Conservation (phyloP, 331 rosid genomes). For the Cydonia oblonga region DNA sequence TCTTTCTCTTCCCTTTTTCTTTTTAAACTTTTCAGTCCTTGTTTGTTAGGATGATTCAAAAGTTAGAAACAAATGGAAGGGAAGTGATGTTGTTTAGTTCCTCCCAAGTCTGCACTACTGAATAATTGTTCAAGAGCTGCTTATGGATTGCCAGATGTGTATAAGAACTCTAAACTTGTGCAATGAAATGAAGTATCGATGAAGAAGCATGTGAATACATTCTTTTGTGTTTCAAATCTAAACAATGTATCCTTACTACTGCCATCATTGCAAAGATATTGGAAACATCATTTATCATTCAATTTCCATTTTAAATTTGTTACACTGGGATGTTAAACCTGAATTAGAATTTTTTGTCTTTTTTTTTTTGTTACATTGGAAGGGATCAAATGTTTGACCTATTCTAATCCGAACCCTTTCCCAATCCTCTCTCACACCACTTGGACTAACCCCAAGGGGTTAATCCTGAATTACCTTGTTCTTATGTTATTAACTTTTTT, state of each 20-base stretch:
- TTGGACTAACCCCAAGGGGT: background rate
- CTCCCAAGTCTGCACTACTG: background rate
- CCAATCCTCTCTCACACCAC: background rate
- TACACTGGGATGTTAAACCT: background rate
- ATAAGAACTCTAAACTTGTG: background rate
- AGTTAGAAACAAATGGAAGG: too few species aligned
- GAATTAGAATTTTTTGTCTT: background rate
- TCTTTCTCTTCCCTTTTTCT: background rate
- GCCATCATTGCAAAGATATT: background rate
- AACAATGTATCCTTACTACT: background rate
- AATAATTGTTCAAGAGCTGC: background rate
- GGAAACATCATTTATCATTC: background rate
- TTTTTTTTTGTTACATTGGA: background rate
- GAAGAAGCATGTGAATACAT: background rate
- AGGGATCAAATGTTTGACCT: background rate
- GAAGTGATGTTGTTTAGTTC: background rate
- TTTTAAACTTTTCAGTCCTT: background rate
- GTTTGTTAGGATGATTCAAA: too few species aligned
- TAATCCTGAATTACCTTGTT: background rate
- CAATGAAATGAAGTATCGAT: background rate
- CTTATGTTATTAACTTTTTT: slow-evolving; percentile 19
- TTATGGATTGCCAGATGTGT: background rate
- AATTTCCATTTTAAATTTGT: background rate
- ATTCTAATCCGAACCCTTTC: background rate
- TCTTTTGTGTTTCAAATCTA: background rate